These are phyloP conservation scores for Pythium grandisporangium DNA, from an alignment of 352 stramenopile genomes.

Conservation along the genomic window DNA sequence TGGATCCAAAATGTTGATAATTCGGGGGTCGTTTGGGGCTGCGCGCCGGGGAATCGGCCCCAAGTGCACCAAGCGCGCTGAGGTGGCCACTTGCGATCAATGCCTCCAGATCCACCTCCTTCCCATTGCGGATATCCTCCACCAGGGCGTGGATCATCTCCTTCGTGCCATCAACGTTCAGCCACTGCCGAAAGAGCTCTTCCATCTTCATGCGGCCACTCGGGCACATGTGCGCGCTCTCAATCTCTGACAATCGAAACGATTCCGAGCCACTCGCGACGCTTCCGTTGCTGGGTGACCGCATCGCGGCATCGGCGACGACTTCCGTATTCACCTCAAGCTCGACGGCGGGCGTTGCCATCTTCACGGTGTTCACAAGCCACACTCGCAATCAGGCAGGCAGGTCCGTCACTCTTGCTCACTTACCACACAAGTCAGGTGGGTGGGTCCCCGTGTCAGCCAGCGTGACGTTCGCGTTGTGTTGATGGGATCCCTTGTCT, in stretches of 20 bases:
- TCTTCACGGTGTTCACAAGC: background rate
- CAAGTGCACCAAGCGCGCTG: slow-evolving; percentile 4
- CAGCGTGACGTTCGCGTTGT: too few relatives aligned
- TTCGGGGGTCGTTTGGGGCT: slow-evolving; percentile 77
- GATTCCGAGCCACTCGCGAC: slow-evolving; percentile 19
- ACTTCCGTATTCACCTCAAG: slow-evolving; percentile 35
- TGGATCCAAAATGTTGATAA: slow-evolving; percentile 53
- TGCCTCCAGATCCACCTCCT: slow-evolving; percentile 41
- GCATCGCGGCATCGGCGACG: slow-evolving; percentile 40
- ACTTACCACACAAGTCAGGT: too few relatives aligned
- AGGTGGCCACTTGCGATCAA: slow-evolving; percentile 10
- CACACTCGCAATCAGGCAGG: too few relatives aligned
- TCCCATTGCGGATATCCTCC: slow-evolving; percentile 64
- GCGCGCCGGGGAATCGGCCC: slow-evolving; percentile 44
- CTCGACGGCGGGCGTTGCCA: slow-evolving; percentile 15
- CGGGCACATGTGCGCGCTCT: slow-evolving; percentile 67
- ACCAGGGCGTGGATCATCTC: slow-evolving; percentile 81
- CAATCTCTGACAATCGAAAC: slow-evolving; percentile 73
- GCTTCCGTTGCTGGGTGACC: slow-evolving; percentile 32
- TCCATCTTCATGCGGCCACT: slow-evolving; percentile 84
- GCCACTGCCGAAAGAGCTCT: slow-evolving; percentile 80
- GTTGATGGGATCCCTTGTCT: too few relatives aligned
- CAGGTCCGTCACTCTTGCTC: too few relatives aligned
- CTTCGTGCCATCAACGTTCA: slow-evolving; percentile 79
- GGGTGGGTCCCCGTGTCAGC: too few relatives aligned